phyloP scores from a whole-genome alignment of 306 rosid genomes.

The Quercus alba region DNA sequence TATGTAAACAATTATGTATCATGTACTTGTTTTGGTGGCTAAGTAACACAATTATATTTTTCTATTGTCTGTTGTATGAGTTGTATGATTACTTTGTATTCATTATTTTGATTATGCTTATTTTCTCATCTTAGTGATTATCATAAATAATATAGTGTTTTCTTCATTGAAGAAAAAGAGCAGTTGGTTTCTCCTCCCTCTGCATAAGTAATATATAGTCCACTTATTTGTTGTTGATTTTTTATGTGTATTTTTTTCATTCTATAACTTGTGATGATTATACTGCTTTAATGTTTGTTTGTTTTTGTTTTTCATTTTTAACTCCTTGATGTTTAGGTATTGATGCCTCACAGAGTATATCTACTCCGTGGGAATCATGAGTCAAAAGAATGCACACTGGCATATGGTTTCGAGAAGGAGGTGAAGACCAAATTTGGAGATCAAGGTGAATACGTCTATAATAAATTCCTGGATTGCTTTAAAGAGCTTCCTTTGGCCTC shows the following conservation, averaged over 20 bases:
- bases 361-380: conserved; percentile 90
- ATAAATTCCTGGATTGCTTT: conserved; percentile 72
- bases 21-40: not conserved
- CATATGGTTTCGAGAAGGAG: conserved; percentile 82
- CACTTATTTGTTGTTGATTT: not conserved
- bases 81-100: not conserved
- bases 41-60: not conserved
- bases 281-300: conserved; percentile 10
- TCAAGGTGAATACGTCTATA: conserved; percentile 63
- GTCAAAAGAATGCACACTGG: conserved; percentile 55
- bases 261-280: not conserved
- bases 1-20: not conserved
- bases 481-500: conserved; percentile 91
- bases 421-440: conserved; percentile 59
- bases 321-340: conserved; percentile 45
- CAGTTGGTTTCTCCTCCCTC: not conserved
- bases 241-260: not conserved
- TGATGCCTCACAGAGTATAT: conserved; percentile 89
- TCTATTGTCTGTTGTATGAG: not conserved
- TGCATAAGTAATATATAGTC: not conserved
- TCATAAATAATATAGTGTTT: not conserved
- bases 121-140: not conserved
- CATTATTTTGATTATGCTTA: not conserved
- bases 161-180: not conserved
- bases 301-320: not conserved